phyloP scores from a whole-genome alignment of 148 eudicot genomes.

The Dysphania ambrosioides region DNA sequence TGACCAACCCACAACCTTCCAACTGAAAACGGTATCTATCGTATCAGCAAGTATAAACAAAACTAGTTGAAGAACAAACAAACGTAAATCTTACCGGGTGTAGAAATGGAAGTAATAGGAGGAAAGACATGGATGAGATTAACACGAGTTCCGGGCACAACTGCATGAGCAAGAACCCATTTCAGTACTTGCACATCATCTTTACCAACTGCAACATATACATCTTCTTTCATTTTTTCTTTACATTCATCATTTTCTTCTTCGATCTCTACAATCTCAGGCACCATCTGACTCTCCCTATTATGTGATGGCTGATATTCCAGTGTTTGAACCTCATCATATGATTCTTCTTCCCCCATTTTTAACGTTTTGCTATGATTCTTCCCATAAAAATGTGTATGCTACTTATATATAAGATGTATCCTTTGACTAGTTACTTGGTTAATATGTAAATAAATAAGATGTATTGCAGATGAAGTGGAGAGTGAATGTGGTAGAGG shows the following conservation, averaged over 20 bases:
- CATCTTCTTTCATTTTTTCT: conserved; percentile 22
- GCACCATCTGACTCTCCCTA: background rate
- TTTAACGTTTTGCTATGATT: background rate
- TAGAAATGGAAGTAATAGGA: conserved; percentile 43
- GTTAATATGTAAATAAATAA: conserved; percentile 5
- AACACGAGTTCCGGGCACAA: conserved; percentile 40
- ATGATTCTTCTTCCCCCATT: conserved; percentile 18
- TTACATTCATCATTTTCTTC: conserved; percentile 18
- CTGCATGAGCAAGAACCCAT: conserved; percentile 58
- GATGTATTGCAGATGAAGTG: background rate
- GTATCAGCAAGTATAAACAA: background rate
- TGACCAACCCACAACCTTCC: conserved; percentile 62
- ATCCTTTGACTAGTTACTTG: background rate
- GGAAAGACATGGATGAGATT: conserved; percentile 58
- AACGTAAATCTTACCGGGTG: conserved; percentile 39
- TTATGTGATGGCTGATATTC: background rate
- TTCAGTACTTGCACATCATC: conserved; percentile 49
- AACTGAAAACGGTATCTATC: conserved; percentile 30
- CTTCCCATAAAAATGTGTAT: background rate
- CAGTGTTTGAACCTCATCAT: conserved; percentile 2
- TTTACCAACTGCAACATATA: conserved; percentile 61
- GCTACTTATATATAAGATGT: background rate
- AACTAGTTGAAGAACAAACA: background rate
- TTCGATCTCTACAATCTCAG: conserved; percentile 51
- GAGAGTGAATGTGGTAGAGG: conserved; percentile 6